Evolutionary conservation across 192 early-diverging fungal genomes (phyloP), one percentile per base, ranked within the genome.

Genomic region (Dissophora globulifera): DNA sequence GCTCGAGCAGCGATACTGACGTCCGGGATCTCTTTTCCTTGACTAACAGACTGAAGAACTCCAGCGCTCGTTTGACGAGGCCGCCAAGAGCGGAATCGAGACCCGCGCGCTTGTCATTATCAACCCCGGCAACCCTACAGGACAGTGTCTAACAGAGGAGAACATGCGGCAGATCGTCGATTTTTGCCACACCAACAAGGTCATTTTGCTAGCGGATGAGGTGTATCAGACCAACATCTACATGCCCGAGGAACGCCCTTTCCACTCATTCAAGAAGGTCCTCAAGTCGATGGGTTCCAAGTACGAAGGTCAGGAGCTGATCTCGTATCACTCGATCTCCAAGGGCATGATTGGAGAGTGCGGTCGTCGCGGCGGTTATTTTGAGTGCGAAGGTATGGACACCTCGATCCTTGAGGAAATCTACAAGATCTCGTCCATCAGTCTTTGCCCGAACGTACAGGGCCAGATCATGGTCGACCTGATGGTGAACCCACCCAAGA

Each of bases 281-380:
- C 84, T 97, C 17, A 85, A 84, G 60, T 85, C 90, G 56, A 91
- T 95, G 87, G 89, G 87, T 8, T 79, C 87, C 0, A 57, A 71
- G 6, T 92, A 91, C 65, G 79, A 86, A 2, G 78, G 88, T 47
- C 72, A 92, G 16, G 96, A 99, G 84, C 82, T 99, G 50, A 88
- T 99, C 69, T 96, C 94, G 35, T 97, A 96, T 89, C 95, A 99
- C 84, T 92, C 90, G 43, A 89, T 95, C 58, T 97, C 96, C 46
- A 99, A 99, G 81, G 97, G 97, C 57, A 94, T 97, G 94, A 78
- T 99, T 54, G 97, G 97, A 60, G 97, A 99, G 80, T 99, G 97
- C 78, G 97, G 97, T 27, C 89, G 94, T 53, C 90, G 97, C 41
- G 97, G 97, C 61, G 97, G 96, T 10, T 99, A 98, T 82, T 96